phyloP scores from a whole-genome alignment of 768 basidiomycete genomes.

The Tricholoma flavovirens region DNA sequence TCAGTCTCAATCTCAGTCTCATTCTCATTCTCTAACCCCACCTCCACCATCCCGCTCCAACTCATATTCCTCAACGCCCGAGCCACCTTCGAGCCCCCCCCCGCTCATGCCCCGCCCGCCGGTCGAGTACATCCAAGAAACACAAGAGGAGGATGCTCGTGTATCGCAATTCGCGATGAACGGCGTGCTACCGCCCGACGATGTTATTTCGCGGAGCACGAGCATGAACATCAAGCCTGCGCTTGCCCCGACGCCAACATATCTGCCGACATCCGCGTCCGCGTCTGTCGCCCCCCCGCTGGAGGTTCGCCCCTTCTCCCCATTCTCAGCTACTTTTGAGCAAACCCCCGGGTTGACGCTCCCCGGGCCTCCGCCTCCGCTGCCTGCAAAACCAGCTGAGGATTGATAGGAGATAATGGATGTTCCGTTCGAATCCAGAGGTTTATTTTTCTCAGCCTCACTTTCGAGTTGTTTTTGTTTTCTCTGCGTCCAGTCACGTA shows the following conservation, averaged over 20 bases:
- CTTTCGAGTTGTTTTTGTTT: neutral
- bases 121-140: constrained; percentile 75
- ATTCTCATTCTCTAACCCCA: too few relatives aligned
- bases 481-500: neutral
- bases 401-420: constrained; percentile 12
- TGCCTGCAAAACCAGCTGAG: constrained; percentile 28
- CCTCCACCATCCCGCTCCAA: neutral
- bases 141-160: constrained; percentile 66
- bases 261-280: neutral
- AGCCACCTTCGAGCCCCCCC: constrained; percentile 42
- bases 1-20: constrained; percentile 3
- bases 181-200: constrained; percentile 19
- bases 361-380: constrained; percentile 31
- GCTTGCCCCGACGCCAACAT: constrained; percentile 7
- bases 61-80: neutral
- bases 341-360: constrained; percentile 13
- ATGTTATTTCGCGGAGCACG: constrained; percentile 11
- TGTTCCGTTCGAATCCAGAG: neutral
- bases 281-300: constrained; percentile 12
- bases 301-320: constrained; percentile 43
- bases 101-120: constrained; percentile 76
- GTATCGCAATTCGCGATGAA: constrained; percentile 37
- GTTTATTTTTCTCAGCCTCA: neutral
- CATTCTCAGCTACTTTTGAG: constrained; percentile 38
- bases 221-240: constrained; percentile 5